Evolutionary conservation across 352 stramenopile species (phyloP), one percentile per base, ranked within the genome.

Genomic region (Phytophthora megakarya): DNA sequence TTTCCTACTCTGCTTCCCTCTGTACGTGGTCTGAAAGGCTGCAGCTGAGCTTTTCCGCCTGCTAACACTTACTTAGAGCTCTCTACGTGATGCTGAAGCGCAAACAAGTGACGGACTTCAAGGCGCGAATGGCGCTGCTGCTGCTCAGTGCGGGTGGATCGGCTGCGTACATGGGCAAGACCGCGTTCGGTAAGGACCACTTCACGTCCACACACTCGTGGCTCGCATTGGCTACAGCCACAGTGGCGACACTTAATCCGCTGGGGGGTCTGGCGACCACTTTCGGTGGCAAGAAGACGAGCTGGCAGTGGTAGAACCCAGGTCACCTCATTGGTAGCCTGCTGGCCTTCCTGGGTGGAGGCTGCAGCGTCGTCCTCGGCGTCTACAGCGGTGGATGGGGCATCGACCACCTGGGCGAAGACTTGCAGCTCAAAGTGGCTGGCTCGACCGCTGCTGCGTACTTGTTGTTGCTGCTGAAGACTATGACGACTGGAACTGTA

Each of bases 161-260:
- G 10, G 72, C 69, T 3, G 77, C 73, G 3, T 91, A 75, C 60
- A 54, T 84, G 62, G 83, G 72, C 61, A 91, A 91, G 63, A 78
- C 87, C 19, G 66, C 75, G 25, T 71, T 66, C 38, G 72, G 66
- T 30, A 91, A 89, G 56, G 65, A 80, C 11, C 82, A 91, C 50
- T 88, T 91, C 46, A 85, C 77, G 43, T 86, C 78, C 16, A 81
- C 72, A 16, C 82, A 91, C 71, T 91, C 82, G 60, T 91, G 82
- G 82, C 47, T 88, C n/a, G 80, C 80, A 0, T 76, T 58, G 5
- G 67, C 23, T 15, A 86, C 73, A 15, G 61, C 52, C 28, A 81
- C 66, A 40, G 35, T 91, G 15, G 73, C 75, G n/a, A 67, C 67
- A 25, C 68, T 91, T 32, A 88, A 88, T 64, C 68, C 84, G 48